Base-by-base conservation (phyloP, 2,329 filamentous ascomycete genomes). In the Passalora sequoiae region DNA sequence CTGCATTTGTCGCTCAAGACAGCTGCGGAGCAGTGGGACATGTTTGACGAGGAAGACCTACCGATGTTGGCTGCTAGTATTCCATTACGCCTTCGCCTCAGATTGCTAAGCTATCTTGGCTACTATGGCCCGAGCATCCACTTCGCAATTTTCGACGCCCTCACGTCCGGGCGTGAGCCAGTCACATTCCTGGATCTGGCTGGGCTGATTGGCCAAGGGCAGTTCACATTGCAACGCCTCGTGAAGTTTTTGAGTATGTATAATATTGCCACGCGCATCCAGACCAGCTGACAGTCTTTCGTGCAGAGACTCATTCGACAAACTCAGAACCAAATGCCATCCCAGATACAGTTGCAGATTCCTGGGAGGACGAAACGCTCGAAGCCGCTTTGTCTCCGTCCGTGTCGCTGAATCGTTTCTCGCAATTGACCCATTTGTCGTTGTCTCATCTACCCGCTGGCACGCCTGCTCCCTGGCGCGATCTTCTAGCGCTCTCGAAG, bases 31-130 rank as follows among this genome's bases (percentile, higher is more conserved):
- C 69, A 78, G 17, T 83, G 78, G 78, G 60, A 68, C 7, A 71
- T 72, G 60, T 71, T 82, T 47, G 60, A 74, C 19, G 69, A 75
- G 39, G 78, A 79, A 50, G 77, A 81, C 53, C 71, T 75, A 43
- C 63, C 73, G 13, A 76, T 75, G 38, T 60, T 83, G 2, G 64
- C 68, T 2, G 65, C 72, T 3, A 12, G 6, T 9, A 54, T 82
- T 9, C 76, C 78, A 0, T 60, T 67, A 12, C 66, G 68, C 29
- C 54, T 79, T 4, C 78, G 78, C 51, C 63, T 73, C 47, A 60
- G 69, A 1, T 51, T 83, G 24, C 57, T 83, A 17, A 77, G 73
- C 50, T 82, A 81, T 57, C 55, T 82, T 21, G 68, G 71, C 4
- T 58, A 69, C 10, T 77, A 77, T 53, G 70, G 72, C 1, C 62